Percentiles rank a stretch among this genome's conserved stretches.
Evolutionary conservation across 306 rosid species (phyloP).

Genomic region (Lathyrus tuberosus): DNA sequence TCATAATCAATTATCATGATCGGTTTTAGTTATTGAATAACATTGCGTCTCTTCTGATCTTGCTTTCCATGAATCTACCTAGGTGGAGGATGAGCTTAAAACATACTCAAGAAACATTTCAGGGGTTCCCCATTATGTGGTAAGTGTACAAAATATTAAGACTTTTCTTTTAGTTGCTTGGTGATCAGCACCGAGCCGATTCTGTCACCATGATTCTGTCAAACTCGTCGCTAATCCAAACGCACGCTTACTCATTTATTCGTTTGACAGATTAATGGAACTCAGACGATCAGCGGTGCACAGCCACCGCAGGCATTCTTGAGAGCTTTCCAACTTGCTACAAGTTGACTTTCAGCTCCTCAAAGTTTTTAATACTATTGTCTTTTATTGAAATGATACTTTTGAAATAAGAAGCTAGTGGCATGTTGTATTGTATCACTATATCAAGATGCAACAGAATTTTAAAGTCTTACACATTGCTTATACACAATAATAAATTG

Average conservation of each 20-base stretch:
- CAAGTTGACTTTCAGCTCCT: constrained; percentile 43
- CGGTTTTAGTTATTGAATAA: constrained; percentile 1
- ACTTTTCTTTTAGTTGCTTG: constrained; percentile 12
- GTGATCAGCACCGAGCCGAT: neutral
- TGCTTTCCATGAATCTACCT: constrained; percentile 36
- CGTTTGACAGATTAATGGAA: constrained; percentile 74
- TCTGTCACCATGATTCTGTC: too few species aligned
- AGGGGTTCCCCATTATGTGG: constrained; percentile 83
- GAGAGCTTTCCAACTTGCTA: constrained; percentile 64
- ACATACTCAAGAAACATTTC: constrained; percentile 54
- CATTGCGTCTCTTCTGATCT: constrained; percentile 19
- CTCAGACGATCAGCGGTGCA: constrained; percentile 64
- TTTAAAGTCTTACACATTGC: neutral
- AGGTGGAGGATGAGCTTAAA: constrained; percentile 79
- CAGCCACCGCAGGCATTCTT: constrained; percentile 78
- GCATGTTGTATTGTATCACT: neutral
- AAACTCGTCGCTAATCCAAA: too few species aligned
- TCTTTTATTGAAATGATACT: constrained; percentile 1
- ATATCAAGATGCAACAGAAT: neutral
- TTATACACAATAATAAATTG: constrained; percentile 5
- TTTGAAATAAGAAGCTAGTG: constrained; percentile 27
- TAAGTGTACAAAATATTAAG: constrained; percentile 42
- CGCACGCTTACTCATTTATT: neutral
- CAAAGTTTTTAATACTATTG: neutral
- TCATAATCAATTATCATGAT: neutral